phyloP scores from a whole-genome alignment of 2,329 filamentous ascomycete species.

The Zasmidium angulare region DNA sequence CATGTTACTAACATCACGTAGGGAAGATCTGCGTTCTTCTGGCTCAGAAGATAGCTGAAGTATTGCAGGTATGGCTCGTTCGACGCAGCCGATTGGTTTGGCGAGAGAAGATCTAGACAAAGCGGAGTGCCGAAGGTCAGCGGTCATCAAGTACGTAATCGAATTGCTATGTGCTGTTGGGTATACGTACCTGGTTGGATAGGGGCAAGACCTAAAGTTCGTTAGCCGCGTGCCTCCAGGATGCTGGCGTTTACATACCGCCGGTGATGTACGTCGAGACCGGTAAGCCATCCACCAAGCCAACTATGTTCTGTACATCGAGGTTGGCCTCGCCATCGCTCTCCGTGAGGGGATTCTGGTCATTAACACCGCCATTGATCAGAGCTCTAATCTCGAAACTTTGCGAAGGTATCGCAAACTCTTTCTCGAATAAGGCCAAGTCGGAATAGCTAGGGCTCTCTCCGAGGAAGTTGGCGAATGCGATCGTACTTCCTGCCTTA shows the following conservation, averaged over 20 bases:
- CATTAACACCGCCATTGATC: conserved; percentile 22
- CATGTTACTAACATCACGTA: too few species aligned
- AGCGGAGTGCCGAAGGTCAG: conserved; percentile 45
- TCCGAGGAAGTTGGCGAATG: conserved; percentile 55
- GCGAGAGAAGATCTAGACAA: conserved; percentile 43
- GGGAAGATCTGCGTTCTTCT: conserved; percentile 47
- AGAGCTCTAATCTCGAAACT: conserved; percentile 41
- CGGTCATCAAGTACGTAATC: neutral
- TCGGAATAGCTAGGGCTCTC: conserved; percentile 51
- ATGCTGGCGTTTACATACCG: too few species aligned
- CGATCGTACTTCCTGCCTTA: conserved; percentile 49
- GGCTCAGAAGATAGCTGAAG: conserved; percentile 20
- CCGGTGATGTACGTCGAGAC: conserved; percentile 40
- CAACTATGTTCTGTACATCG: conserved; percentile 63
- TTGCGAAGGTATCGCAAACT: conserved; percentile 44
- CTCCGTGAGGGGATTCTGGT: conserved; percentile 19
- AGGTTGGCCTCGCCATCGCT: conserved; percentile 57
- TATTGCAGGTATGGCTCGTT: conserved; percentile 69
- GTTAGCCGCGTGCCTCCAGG: too few species aligned
- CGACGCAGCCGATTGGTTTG: conserved; percentile 45
- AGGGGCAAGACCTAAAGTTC: neutral
- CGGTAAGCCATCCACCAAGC: conserved; percentile 54
- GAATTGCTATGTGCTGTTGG: neutral
- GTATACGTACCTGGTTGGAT: conserved; percentile 55
- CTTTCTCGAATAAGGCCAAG: conserved; percentile 42